Percentiles rank a stretch among this genome's conserved stretches.
These are phyloP conservation scores for Tagetes erecta DNA, from an alignment of 129 eudicot species.

Conservation along the genomic window DNA sequence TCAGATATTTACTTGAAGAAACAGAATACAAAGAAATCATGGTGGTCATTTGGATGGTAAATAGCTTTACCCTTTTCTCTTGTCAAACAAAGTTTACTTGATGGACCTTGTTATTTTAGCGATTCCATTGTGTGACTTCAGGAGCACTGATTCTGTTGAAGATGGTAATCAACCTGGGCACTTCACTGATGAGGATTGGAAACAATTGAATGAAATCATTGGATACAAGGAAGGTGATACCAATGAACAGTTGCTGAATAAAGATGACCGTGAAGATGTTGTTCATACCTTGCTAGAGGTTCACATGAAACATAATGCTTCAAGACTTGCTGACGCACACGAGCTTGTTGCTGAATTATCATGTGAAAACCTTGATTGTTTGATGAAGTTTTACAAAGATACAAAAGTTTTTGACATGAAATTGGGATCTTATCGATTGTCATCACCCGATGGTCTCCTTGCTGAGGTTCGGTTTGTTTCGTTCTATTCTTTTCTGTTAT, in stretches of 20 bases:
- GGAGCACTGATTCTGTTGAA: slow-evolving; percentile 59
- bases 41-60: slow-evolving; percentile 99
- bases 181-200: slow-evolving; percentile 87
- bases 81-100: slow-evolving; percentile 7
- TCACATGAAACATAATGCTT: slow-evolving; percentile 97
- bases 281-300: slow-evolving; percentile 67
- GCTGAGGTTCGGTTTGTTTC: slow-evolving; percentile 64
- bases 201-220: slow-evolving; percentile 74
- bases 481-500: not conserved
- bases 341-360: slow-evolving; percentile 88
- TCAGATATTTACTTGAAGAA: slow-evolving; percentile 54
- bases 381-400: slow-evolving; percentile 71
- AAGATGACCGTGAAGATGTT: slow-evolving; percentile 51
- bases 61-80: not conserved
- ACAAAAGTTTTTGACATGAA: slow-evolving; percentile 85
- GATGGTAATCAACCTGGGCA: slow-evolving; percentile 68
- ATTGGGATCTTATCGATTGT: slow-evolving; percentile 82
- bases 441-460: slow-evolving; percentile 91
- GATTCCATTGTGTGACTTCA: slow-evolving; percentile 28
- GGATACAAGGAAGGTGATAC: slow-evolving; percentile 88
- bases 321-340: slow-evolving; percentile 66
- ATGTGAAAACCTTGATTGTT: slow-evolving; percentile 85
- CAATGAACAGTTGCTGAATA: slow-evolving; percentile 42
- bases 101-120: slow-evolving; percentile 9
- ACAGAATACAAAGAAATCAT: slow-evolving; percentile 75